Percentiles rank a stretch among this genome's conserved stretches.
These are phyloP conservation scores for Fusarium sambucinum DNA, from an alignment of 2,329 filamentous ascomycete genomes.

Conservation along the genomic window DNA sequence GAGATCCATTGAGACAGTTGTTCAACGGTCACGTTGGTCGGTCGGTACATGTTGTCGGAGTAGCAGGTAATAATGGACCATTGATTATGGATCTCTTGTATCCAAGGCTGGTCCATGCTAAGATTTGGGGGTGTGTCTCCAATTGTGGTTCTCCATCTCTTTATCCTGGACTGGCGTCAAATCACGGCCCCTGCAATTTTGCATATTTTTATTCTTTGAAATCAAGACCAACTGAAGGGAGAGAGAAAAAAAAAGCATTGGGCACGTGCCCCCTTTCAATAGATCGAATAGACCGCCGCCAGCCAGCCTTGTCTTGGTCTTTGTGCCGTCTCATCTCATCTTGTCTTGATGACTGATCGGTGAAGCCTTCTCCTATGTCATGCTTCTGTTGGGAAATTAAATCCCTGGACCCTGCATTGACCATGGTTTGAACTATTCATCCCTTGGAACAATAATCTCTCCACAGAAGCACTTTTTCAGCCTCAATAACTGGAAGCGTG, in stretches of 20 bases:
- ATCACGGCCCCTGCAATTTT: conserved; percentile 24
- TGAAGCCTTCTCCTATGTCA: conserved; percentile 42
- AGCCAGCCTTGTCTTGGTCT: conserved; percentile 12
- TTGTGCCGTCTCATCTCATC: conserved; percentile 5
- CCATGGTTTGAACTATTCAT: conserved; percentile 32
- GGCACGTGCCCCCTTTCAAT: conserved; percentile 39
- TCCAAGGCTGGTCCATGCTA: conserved; percentile 10
- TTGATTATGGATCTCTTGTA: not conserved
- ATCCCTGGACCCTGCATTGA: conserved; percentile 42
- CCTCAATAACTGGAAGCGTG: conserved; percentile 32
- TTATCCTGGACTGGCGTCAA: conserved; percentile 9
- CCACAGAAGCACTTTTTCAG: conserved; percentile 34
- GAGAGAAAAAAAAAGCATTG: not conserved
- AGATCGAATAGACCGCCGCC: conserved; percentile 2
- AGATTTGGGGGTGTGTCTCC: conserved; percentile 20
- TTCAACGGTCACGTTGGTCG: conserved; percentile 12
- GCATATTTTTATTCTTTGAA: conserved; percentile 18
- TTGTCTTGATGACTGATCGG: not conserved
- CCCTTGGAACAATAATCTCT: conserved; percentile 28
- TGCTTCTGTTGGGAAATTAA: conserved; percentile 50
- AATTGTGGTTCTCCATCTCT: conserved; percentile 10
- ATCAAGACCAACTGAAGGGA: not conserved
- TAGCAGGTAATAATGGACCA: conserved; percentile 6
- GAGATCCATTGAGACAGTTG: conserved; percentile 25
- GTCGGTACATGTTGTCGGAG: conserved; percentile 34